Evolutionary conservation across 192 early-diverging fungal species (phyloP).

Genomic region (Coemansia aciculifera): DNA sequence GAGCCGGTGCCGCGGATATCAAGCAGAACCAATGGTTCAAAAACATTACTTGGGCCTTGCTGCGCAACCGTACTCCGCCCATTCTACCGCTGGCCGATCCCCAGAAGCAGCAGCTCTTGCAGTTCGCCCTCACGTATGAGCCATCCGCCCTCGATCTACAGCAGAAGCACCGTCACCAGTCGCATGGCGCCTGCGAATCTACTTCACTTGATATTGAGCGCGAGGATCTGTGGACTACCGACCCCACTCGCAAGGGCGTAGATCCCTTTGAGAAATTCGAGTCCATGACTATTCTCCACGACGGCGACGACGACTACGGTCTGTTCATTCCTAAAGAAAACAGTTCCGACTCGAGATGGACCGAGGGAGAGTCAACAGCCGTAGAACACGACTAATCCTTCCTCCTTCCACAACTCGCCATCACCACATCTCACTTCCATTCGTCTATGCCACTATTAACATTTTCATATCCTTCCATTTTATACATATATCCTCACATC

Average conservation of each 20-base stretch:
- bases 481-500: background rate
- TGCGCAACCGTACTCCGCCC: conserved; percentile 82
- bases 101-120: conserved; percentile 56
- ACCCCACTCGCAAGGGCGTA: conserved; percentile 43
- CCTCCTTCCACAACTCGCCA: background rate
- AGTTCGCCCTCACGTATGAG: conserved; percentile 54
- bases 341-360: conserved; percentile 54
- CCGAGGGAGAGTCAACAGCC: conserved; percentile 47
- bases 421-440: background rate
- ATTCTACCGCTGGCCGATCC: conserved; percentile 71
- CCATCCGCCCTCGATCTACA: conserved; percentile 31
- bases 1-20: conserved; percentile 89
- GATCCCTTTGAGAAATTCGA: conserved; percentile 58
- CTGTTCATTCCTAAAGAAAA: conserved; percentile 53
- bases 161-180: conserved; percentile 33
- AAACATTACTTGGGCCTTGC: conserved; percentile 86
- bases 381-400: conserved; percentile 47
- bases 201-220: conserved; percentile 56
- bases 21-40: conserved; percentile 93
- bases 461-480: background rate
- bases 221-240: conserved; percentile 50
- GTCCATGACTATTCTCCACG: conserved; percentile 59
- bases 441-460: background rate
- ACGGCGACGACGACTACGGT: conserved; percentile 56
- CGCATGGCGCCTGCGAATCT: conserved; percentile 27